phyloP scores from a whole-genome alignment of 2,329 filamentous ascomycete species.

The Fusarium burgessii region DNA sequence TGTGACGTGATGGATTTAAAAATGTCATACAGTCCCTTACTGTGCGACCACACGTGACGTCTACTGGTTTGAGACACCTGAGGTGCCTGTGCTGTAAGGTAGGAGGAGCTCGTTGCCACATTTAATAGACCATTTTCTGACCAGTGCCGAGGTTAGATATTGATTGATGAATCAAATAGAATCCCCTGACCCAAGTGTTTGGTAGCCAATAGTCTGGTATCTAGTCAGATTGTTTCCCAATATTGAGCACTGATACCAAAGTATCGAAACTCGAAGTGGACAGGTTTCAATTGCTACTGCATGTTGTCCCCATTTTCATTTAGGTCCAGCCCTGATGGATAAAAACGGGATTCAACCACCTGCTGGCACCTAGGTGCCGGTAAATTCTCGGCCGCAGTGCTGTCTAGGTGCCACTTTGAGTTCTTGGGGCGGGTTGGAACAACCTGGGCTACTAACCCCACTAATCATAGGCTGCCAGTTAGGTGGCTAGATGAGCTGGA shows the following conservation, averaged over 20 bases:
- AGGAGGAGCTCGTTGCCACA: conserved; percentile 28
- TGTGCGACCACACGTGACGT: conserved; percentile 27
- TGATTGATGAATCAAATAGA: conserved; percentile 18
- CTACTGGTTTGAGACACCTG: conserved; percentile 1
- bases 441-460: conserved; percentile 29
- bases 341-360: background rate
- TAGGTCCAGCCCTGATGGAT: conserved; percentile 53
- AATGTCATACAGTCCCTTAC: conserved; percentile 14
- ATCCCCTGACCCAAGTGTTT: conserved; percentile 33
- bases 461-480: conserved; percentile 30
- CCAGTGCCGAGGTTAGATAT: conserved; percentile 22
- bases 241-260: conserved; percentile 8
- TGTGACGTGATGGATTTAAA: background rate
- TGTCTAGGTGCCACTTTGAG: background rate
- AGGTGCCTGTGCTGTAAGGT: background rate
- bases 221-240: background rate
- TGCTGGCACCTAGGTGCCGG: conserved; percentile 33
- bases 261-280: conserved; percentile 9
- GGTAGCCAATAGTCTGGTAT: conserved; percentile 34
- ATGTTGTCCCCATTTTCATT: conserved; percentile 41
- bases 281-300: conserved; percentile 30
- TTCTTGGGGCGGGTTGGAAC: conserved; percentile 11
- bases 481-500: conserved; percentile 23
- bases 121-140: conserved; percentile 15
- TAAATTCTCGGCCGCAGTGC: conserved; percentile 47